Conservation (phyloP, 768 basidiomycete genomes). For the Pleurotus platypus region DNA sequence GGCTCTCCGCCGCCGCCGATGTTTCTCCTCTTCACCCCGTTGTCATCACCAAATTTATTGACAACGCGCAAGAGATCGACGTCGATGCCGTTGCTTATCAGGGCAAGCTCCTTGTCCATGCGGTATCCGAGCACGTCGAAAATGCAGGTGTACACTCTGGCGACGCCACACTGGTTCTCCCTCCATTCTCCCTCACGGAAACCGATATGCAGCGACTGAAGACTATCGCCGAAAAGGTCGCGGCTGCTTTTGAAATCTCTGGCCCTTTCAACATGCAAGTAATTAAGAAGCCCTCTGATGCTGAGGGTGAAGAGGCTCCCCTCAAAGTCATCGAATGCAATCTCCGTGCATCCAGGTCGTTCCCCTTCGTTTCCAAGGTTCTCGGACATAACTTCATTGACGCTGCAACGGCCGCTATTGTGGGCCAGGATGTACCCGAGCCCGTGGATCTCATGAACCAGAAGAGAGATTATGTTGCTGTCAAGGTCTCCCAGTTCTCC, state of each 20-base stretch:
- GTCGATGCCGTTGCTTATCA: slow-evolving; percentile 95
- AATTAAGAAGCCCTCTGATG: slow-evolving; percentile 73
- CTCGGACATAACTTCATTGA: slow-evolving; percentile 97
- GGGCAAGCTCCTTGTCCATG: slow-evolving; percentile 89
- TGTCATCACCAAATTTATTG: slow-evolving; percentile 98
- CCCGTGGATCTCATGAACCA: slow-evolving; percentile 90
- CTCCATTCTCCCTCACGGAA: slow-evolving; percentile 79
- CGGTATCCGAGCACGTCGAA: slow-evolving; percentile 97
- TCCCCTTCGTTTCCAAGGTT: slow-evolving; percentile 99
- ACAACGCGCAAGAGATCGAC: slow-evolving; percentile 96
- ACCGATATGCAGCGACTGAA: slow-evolving; percentile 85
- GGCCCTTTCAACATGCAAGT: slow-evolving; percentile 99
- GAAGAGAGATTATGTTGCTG: slow-evolving; percentile 85
- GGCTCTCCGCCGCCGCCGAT: slow-evolving; percentile 92
- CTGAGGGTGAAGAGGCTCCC: slow-evolving; percentile 48
- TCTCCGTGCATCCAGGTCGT: slow-evolving; percentile 93
- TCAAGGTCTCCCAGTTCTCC: slow-evolving; percentile 98
- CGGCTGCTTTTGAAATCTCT: slow-evolving; percentile 90
- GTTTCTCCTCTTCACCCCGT: slow-evolving; percentile 98
- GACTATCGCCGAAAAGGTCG: slow-evolving; percentile 92
- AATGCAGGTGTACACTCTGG: slow-evolving; percentile 99
- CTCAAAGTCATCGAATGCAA: slow-evolving; percentile 99
- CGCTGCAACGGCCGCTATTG: slow-evolving; percentile 84
- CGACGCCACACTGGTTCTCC: slow-evolving; percentile 95
- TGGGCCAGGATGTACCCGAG: slow-evolving; percentile 81